Base-by-base conservation (phyloP, 2,329 filamentous ascomycete genomes). In the Ilyonectria robusta region DNA sequence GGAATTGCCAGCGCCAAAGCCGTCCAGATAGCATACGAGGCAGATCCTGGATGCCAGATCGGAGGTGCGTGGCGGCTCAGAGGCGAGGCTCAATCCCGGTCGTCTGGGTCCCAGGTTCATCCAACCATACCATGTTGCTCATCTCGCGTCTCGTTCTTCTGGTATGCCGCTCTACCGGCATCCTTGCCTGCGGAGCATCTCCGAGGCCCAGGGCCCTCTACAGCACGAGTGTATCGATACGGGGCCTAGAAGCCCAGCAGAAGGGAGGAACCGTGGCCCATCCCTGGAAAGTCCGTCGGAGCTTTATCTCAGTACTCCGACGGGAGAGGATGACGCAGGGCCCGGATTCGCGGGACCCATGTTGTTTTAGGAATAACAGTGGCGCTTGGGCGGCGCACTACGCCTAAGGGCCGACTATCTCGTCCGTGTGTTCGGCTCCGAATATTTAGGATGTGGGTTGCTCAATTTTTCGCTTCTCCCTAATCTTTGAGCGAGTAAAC, bases 271-370 rank as follows among this genome's bases (percentile, higher is more conserved):
- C 31, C 31, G 9, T 21, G n/a, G n/a, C 6, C 23, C n/a, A 60
- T 35, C 59, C 56, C 47, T 55, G 50, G 19, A 70, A 71, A 66
- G 48, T 55, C 69, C 71, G 70, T 62, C 65, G 68, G 68, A n/a
- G 53, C 35, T 67, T 74, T 55, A 48, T 47, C 59, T 56, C 33
- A 64, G 17, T 40, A 35, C 21, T 17, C 53, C 29, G 35, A 59
- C 44, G 48, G 58, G 55, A 33, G 35, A 59, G 26, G 58, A 44
- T 46, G 48, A 48, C 56, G 21, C 19, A 35, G 40, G 33, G 9
- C 29, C 48, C 46, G 46, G 15, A 42, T 33, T 46, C 46, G n/a
- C 46, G 23, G 48, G 15, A 23, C 23, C 23, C 47, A 60, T 19
- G 9, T 15, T 59, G 11, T 23, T 50, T 29, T 31, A 23, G 11